Conservation (phyloP, 78 protist genomes). For the Mastigamoeba balamuthi region DNA sequence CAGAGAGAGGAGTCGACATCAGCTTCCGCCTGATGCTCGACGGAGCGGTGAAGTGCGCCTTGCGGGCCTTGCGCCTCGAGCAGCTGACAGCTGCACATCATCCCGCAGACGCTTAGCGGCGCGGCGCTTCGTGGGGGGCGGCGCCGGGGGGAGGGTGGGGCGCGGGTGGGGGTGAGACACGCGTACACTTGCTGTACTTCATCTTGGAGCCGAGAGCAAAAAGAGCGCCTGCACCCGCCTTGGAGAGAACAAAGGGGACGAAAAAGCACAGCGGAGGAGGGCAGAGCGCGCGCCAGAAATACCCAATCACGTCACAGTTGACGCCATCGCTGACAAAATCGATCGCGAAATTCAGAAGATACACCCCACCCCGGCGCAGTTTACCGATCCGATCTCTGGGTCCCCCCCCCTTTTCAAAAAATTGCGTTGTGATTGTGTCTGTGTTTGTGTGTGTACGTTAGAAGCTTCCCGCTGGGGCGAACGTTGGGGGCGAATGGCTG, state of each 20-base stretch:
- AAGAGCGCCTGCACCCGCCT: no score
- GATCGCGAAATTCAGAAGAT: neutral
- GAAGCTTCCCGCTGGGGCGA: neutral
- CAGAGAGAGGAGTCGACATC: conserved; percentile 93
- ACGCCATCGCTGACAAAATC: neutral
- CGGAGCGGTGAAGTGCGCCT: conserved; percentile 98
- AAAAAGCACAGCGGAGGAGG: neutral
- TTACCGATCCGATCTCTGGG: neutral
- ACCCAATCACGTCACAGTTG: neutral
- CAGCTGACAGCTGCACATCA: conserved; percentile 72
- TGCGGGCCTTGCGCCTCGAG: conserved; percentile 90
- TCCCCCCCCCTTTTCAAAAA: neutral
- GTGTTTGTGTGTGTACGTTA: no score
- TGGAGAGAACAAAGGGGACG: neutral
- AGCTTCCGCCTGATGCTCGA: conserved; percentile 77
- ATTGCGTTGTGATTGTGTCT: no score
- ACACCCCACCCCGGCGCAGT: neutral
- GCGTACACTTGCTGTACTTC: no score
- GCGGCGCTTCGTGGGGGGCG: neutral
- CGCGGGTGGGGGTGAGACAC: neutral
- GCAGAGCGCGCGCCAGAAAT: neutral
- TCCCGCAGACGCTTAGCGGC: neutral
- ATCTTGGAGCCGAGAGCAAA: no score
- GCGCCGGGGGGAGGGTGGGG: neutral
- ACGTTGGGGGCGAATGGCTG: no score